Conservation (phyloP, 2,329 filamentous ascomycete species). For the Epichloe gansuensis region DNA sequence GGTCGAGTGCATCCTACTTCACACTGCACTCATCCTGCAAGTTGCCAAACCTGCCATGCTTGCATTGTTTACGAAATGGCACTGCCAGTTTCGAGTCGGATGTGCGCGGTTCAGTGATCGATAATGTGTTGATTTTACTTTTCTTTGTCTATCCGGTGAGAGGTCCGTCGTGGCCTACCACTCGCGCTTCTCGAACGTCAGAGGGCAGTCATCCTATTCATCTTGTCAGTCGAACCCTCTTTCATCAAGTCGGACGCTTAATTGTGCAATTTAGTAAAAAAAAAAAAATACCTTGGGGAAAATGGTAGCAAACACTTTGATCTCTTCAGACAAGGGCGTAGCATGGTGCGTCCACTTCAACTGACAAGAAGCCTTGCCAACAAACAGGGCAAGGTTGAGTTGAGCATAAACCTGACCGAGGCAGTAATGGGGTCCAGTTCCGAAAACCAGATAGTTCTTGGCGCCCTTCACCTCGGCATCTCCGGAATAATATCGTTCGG, state of each 20-base stretch:
- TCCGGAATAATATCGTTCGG: slow-evolving; percentile 81
- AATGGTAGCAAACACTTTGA: slow-evolving; percentile 96
- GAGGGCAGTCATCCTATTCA: slow-evolving; percentile 64
- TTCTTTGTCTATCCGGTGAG: not conserved
- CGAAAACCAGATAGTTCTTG: slow-evolving; percentile 97
- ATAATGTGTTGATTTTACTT: no score
- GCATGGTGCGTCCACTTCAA: slow-evolving; percentile 85
- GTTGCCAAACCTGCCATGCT: not conserved
- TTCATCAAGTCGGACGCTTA: no score
- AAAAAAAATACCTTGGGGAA: slow-evolving; percentile 75
- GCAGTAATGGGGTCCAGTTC: slow-evolving; percentile 92
- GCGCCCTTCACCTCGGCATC: slow-evolving; percentile 72
- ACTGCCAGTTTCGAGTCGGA: not conserved
- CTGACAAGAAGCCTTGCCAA: slow-evolving; percentile 77
- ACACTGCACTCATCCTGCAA: not conserved
- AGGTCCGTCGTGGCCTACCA: slow-evolving; percentile 20
- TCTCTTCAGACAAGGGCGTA: slow-evolving; percentile 77
- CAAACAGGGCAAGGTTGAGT: slow-evolving; percentile 75
- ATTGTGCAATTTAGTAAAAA: no score
- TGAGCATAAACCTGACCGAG: slow-evolving; percentile 86
- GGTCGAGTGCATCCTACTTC: not conserved
- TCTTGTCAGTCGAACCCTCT: not conserved
- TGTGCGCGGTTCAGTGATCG: no score
- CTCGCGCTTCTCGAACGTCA: slow-evolving; percentile 52
- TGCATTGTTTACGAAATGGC: not conserved